Base-by-base conservation (phyloP, 257 asterid species). In the Solanum pimpinellifolium region DNA sequence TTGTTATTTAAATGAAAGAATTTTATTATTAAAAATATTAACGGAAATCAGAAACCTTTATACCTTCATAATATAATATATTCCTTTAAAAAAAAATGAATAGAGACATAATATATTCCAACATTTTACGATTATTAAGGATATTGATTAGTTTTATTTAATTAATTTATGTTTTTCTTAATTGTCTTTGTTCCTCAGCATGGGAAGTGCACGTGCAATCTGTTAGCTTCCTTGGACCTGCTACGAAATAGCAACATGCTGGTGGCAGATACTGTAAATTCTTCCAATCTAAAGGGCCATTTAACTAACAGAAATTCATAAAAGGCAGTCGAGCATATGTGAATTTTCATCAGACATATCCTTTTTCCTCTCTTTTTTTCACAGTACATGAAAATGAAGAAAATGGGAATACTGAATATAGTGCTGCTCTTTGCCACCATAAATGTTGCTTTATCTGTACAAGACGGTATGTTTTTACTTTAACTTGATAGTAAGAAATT, bases 261-360 rank as follows among this genome's bases (percentile, higher is more conserved):
- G 7, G 83, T 90, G 95, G 94, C 92, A 92, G 25, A 11, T 0
- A 29, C 84, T 39, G 93, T 86, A 11, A 88, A 84, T 90, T 83
- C 23, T 14, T 59, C 83, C 9, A 86, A 86, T 70, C 18, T 27
- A 14, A 37, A 41, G 92, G 90, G 88, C 47, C 52, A 84, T 87
- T 87, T 91, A 29, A n/a, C 13, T 4, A 4, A 31, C 23, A 42
- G 25, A 90, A 83, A 46, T 41, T 31, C 92, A 93, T 92, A 95
- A 81, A 95, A 91, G 29, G 86, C 92, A 78, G 88, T 49, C 62
- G 77, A 52, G 37, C 9, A 33, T 89, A 62, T 56, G 37, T 77
- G 86, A 44, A 88, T 74, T 89, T 84, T 87, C 84, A 86, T 88
- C 91, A 90, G 88, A 49, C 70, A 18, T 69, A 56, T 41, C 39